A percentile compares a stretch with the other conserved stretches of the same genome.
Evolutionary conservation across 2,329 filamentous ascomycete species (phyloP).

Genomic region (Karstenula rhodostoma): DNA sequence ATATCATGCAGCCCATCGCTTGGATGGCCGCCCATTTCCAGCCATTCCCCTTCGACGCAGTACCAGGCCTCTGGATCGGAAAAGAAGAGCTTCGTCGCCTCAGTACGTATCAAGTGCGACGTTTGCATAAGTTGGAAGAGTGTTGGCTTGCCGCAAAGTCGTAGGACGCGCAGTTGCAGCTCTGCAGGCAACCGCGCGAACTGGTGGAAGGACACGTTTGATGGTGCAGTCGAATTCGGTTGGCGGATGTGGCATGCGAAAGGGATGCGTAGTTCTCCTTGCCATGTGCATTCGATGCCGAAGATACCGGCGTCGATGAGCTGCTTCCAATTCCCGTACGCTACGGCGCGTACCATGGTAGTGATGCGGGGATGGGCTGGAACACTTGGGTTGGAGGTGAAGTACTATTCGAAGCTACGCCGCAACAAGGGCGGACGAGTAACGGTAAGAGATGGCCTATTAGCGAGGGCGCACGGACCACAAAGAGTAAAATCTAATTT

Average conservation of each 20-base stretch:
- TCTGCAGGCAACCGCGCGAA: constrained; percentile 14
- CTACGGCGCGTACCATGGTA: neutral
- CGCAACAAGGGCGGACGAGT: neutral
- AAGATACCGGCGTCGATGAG: constrained; percentile 1
- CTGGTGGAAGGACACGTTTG: constrained; percentile 9
- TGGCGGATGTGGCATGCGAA: constrained; percentile 10
- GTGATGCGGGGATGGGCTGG: constrained; percentile 9
- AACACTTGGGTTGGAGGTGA: neutral
- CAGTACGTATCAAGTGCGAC: constrained; percentile 11
- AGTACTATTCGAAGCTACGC: constrained; percentile 6
- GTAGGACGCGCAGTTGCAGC: constrained; percentile 14
- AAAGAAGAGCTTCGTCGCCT: constrained; percentile 17
- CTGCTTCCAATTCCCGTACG: constrained; percentile 7
- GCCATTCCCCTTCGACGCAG: constrained; percentile 8
- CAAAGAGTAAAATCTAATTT: too few relatives aligned
- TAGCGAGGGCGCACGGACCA: too few relatives aligned
- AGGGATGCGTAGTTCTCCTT: constrained; percentile 10
- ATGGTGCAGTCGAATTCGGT: constrained; percentile 3
- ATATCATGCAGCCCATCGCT: neutral
- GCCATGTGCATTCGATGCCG: neutral
- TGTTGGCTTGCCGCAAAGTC: constrained; percentile 13
- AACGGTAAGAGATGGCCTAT: too few relatives aligned
- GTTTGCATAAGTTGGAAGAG: constrained; percentile 18
- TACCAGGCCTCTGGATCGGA: constrained; percentile 10
- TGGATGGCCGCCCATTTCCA: constrained; percentile 3